Conservation (phyloP, 2,329 filamentous ascomycete species). For the Rhynchosporium agropyri region DNA sequence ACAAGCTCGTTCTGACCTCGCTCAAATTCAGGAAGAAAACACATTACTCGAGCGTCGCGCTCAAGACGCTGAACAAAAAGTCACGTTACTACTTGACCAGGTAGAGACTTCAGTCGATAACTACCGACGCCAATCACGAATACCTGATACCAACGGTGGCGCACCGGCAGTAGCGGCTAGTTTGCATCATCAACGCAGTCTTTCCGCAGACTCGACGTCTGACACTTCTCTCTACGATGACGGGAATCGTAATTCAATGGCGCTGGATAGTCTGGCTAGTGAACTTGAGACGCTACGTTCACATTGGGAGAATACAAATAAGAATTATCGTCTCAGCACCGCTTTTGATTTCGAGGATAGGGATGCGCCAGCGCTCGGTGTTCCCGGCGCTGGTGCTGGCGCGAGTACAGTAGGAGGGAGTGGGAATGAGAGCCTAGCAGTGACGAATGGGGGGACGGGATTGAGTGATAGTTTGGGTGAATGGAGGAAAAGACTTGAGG, state of each 20-base stretch:
- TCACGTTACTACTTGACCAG: constrained; percentile 89
- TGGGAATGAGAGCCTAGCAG: constrained; percentile 46
- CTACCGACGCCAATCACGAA: constrained; percentile 77
- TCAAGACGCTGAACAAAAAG: constrained; percentile 87
- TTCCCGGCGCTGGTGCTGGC: background rate
- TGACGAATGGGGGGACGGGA: constrained; percentile 50
- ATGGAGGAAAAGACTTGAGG: constrained; percentile 78
- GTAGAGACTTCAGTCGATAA: constrained; percentile 93
- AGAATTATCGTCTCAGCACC: constrained; percentile 88
- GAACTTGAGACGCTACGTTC: constrained; percentile 88
- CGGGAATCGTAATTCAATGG: constrained; percentile 64
- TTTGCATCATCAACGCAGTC: constrained; percentile 42
- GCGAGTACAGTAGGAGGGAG: too few species aligned
- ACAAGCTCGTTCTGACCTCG: constrained; percentile 68
- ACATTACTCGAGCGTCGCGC: constrained; percentile 78
- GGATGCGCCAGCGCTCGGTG: constrained; percentile 38
- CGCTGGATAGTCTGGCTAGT: constrained; percentile 86
- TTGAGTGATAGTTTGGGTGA: constrained; percentile 75
- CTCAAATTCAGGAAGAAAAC: constrained; percentile 84
- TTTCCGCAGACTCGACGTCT: constrained; percentile 60
- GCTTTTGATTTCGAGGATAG: constrained; percentile 74
- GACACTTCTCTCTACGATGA: constrained; percentile 54
- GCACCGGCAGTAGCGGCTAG: constrained; percentile 44
- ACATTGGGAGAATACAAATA: constrained; percentile 96
- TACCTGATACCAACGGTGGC: constrained; percentile 55